Percentiles rank a stretch among this genome's conserved stretches.
Evolutionary conservation across 768 basidiomycete genomes (phyloP).

Genomic region (Boletus speciosus): DNA sequence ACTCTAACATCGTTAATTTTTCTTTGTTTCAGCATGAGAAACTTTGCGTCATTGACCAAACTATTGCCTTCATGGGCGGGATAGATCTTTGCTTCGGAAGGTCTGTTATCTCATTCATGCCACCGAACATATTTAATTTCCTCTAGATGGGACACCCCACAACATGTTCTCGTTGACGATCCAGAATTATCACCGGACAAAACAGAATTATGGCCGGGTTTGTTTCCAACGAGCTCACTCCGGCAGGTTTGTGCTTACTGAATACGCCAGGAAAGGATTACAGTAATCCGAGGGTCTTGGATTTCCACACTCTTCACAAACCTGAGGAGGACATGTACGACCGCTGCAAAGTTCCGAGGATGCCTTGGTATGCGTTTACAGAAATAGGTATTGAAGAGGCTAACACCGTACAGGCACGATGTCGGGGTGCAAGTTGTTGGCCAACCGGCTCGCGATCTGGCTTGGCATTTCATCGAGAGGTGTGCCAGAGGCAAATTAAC

Average conservation of each 20-base stretch:
- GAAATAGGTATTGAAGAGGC: neutral
- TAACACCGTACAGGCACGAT: slow-evolving; percentile 70
- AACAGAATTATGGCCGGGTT: slow-evolving; percentile 85
- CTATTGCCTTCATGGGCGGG: slow-evolving; percentile 98
- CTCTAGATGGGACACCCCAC: slow-evolving; percentile 90
- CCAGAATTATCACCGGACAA: slow-evolving; percentile 55
- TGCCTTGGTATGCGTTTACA: slow-evolving; percentile 77
- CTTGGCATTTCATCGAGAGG: slow-evolving; percentile 93
- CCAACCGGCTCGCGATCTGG: slow-evolving; percentile 91
- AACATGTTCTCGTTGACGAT: slow-evolving; percentile 88
- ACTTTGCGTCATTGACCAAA: slow-evolving; percentile 93
- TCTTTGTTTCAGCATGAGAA: slow-evolving; percentile 78
- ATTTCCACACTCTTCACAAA: slow-evolving; percentile 84
- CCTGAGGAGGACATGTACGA: slow-evolving; percentile 97
- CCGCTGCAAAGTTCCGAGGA: slow-evolving; percentile 80
- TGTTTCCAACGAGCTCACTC: neutral
- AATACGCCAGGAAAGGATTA: slow-evolving; percentile 79
- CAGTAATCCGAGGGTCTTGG: slow-evolving; percentile 81
- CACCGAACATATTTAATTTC: neutral
- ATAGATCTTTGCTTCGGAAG: slow-evolving; percentile 92
- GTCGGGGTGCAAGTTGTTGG: slow-evolving; percentile 95
- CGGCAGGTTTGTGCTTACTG: neutral
- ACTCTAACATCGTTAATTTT: neutral
- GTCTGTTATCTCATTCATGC: slow-evolving; percentile 29
- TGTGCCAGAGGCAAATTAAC: slow-evolving; percentile 26